Evolutionary conservation across 768 basidiomycete species (phyloP).

Genomic region (Cytidiella melzeri): DNA sequence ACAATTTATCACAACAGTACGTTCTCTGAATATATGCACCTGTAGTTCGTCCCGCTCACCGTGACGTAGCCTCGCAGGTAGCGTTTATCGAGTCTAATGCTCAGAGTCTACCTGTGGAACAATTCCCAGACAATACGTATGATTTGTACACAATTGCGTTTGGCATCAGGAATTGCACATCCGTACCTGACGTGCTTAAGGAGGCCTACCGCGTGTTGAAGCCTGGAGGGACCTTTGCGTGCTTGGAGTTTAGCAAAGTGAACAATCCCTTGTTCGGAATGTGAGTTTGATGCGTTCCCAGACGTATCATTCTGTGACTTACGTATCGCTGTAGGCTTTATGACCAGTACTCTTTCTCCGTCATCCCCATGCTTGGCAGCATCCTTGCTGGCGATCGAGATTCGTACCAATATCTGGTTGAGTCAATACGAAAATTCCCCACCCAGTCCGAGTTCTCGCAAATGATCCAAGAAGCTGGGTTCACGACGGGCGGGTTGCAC

Average conservation of each 20-base stretch:
- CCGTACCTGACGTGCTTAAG: slow-evolving; percentile 76
- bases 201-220: slow-evolving; percentile 94
- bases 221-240: slow-evolving; percentile 92
- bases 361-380: slow-evolving; percentile 94
- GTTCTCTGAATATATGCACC: slow-evolving; percentile 19
- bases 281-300: slow-evolving; percentile 45
- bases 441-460: slow-evolving; percentile 79
- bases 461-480: slow-evolving; percentile 86
- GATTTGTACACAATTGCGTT: slow-evolving; percentile 99
- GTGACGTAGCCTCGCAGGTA: slow-evolving; percentile 74
- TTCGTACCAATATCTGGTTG: slow-evolving; percentile 96
- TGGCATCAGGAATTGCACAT: slow-evolving; percentile 96
- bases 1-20: slow-evolving; percentile 98
- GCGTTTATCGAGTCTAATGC: slow-evolving; percentile 93
- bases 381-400: slow-evolving; percentile 92
- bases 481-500: slow-evolving; percentile 51
- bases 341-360: slow-evolving; percentile 91
- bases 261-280: slow-evolving; percentile 78
- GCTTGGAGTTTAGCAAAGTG: slow-evolving; percentile 94
- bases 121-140: slow-evolving; percentile 77
- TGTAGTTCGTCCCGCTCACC: slow-evolving; percentile 6
- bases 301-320: not conserved
- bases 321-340: slow-evolving; percentile 53
- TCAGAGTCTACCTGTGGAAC: slow-evolving; percentile 58
- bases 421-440: slow-evolving; percentile 94